Evolutionary conservation across 108 stramenopile species (phyloP), one percentile per base, ranked within the genome.

Genomic region (Nitzschia inconspicua): DNA sequence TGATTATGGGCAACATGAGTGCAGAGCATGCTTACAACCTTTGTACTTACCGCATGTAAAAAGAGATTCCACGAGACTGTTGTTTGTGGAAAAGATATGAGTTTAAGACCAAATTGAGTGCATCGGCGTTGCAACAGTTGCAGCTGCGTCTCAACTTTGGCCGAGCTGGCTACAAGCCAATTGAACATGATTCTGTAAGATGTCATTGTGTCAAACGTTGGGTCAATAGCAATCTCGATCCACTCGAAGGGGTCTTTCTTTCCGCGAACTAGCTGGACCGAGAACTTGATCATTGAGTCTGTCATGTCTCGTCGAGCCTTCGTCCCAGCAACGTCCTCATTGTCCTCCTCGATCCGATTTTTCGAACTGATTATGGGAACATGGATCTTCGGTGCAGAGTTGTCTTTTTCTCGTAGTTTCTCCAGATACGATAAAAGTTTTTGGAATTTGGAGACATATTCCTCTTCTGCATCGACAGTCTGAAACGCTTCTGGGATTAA

Each of bases 161-260:
- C 70, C 6, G 86, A 70, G 29, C 80, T 83, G 25, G 86, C 88
- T n/a, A 91, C 93, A 26, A 95, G 80, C 93, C 93, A 95, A 39
- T 90, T 86, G 40, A 91, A 84, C 32, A 83, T 84, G 7, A 95
- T 84, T 37, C 89, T 68, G 60, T 84, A 95, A 13, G 88, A 82
- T 14, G 86, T 67, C 8, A 66, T 31, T 23, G 93, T 86, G 59
- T 84, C 76, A 55, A 89, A 91, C 5, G 72, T 79, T 23, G 81
- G 62, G 40, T 83, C 83, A 18, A 78, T 60, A 7, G 83, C 75
- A 40, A 95, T 55, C 57, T 91, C 86, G 50, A 88, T 73, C 89
- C 89, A 95, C 57, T 91, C 88, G 49, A 89, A 86, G 9, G 79
- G 73, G n/a, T 84, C 93, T n/a, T 60, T 52, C 26, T 73, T 83